Percentiles rank a stretch among this genome's conserved stretches.
phyloP scores from a whole-genome alignment of 176 grass and related monocot species.

The Poa pratensis region DNA sequence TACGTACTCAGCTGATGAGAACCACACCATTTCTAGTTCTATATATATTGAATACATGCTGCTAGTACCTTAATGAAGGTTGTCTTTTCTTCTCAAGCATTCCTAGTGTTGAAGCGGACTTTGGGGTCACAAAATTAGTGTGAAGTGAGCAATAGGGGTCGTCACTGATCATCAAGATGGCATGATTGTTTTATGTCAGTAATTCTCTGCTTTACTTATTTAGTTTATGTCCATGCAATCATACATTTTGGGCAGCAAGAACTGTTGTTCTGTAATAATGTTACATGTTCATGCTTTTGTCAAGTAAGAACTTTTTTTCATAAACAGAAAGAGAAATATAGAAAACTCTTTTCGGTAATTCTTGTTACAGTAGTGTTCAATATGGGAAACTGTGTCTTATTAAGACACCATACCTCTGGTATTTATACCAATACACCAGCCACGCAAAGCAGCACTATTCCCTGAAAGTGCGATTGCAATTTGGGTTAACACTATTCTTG shows the following conservation, averaged over 20 bases:
- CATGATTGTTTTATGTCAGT: conserved; percentile 26
- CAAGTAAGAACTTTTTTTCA: not conserved
- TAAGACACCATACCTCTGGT: conserved; percentile 21
- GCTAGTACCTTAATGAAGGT: conserved; percentile 7
- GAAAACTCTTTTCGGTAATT: conserved; percentile 19
- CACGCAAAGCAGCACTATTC: not conserved
- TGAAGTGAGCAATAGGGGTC: conserved; percentile 25
- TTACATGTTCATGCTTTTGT: conserved; percentile 13
- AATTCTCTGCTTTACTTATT: conserved; percentile 7
- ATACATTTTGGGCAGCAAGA: not conserved
- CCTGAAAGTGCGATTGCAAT: conserved; percentile 9
- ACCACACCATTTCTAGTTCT: not conserved
- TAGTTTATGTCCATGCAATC: conserved; percentile 12
- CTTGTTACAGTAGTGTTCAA: not conserved
- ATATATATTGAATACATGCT: not conserved
- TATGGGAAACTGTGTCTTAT: conserved; percentile 2
- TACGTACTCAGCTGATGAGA: conserved; percentile 20
- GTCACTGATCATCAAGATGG: conserved; percentile 47
- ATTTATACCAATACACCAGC: conserved; percentile 18
- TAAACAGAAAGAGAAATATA: not conserved
- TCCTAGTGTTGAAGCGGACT: conserved; percentile 36
- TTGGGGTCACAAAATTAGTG: conserved; percentile 39
- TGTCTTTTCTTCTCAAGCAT: conserved; percentile 45
- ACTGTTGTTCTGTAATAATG: not conserved
- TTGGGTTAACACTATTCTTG: conserved; percentile 8